Evolutionary conservation across 148 eudicot genomes (phyloP).

Genomic region (Beta vulgaris): DNA sequence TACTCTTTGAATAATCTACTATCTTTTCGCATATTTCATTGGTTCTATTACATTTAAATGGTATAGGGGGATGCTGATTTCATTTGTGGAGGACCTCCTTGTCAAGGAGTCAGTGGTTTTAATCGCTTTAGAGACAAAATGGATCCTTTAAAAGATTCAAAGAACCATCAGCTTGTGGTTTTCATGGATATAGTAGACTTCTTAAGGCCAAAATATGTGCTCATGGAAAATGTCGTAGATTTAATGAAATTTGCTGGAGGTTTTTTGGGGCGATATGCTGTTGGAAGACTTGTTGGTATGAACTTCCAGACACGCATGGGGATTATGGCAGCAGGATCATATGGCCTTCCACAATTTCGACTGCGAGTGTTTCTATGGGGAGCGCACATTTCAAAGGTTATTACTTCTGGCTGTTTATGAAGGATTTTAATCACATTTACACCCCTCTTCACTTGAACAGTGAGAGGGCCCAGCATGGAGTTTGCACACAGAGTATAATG

Average conservation of each 20-base stretch:
- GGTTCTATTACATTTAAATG: background rate
- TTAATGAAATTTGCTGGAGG: conserved; percentile 17
- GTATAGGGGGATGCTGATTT: conserved; percentile 24
- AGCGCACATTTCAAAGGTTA: conserved; percentile 21
- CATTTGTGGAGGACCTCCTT: conserved; percentile 31
- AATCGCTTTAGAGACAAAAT: conserved; percentile 15
- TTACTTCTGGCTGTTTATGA: background rate
- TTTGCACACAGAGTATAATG: no score
- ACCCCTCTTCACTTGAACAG: no score
- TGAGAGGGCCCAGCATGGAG: no score
- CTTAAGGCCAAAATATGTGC: conserved; percentile 16
- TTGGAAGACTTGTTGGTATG: conserved; percentile 21
- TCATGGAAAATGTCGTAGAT: conserved; percentile 28
- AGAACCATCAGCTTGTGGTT: conserved; percentile 20
- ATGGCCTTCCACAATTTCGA: conserved; percentile 27
- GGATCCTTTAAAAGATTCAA: conserved; percentile 15
- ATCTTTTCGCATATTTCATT: background rate
- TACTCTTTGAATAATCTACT: background rate
- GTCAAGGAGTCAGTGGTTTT: conserved; percentile 28
- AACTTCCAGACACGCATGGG: conserved; percentile 21
- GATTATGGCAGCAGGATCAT: conserved; percentile 27
- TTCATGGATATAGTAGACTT: conserved; percentile 25
- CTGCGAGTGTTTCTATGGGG: conserved; percentile 25
- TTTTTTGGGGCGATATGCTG: conserved; percentile 24
- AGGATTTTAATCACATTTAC: background rate